Evolutionary conservation across 371 early-diverging fungal genomes (phyloP).

Genomic region (Syncephalastrum racemosum): DNA sequence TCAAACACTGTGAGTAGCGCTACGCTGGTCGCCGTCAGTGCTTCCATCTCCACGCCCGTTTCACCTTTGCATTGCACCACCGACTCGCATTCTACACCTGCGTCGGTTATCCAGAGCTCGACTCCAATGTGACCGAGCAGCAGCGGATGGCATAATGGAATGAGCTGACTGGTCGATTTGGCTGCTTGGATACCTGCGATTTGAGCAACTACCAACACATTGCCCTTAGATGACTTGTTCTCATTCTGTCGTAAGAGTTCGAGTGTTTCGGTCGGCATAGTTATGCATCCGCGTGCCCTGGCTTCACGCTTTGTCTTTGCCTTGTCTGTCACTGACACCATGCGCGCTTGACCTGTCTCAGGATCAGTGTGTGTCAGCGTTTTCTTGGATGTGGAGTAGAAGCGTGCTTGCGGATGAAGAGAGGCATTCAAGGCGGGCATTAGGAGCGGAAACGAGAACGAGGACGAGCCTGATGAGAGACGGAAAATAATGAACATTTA

Average conservation of each 20-base stretch:
- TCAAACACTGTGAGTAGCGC: constrained; percentile 80
- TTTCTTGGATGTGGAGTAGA: background rate
- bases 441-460: background rate
- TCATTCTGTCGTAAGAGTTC: constrained; percentile 57
- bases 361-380: constrained; percentile 76
- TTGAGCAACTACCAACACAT: constrained; percentile 85
- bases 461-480: background rate
- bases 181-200: constrained; percentile 93
- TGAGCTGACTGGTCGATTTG: constrained; percentile 77
- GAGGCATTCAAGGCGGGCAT: background rate
- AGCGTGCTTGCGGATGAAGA: background rate
- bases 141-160: constrained; percentile 91
- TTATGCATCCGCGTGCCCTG: constrained; percentile 67
- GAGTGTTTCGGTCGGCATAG: constrained; percentile 62
- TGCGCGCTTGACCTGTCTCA: constrained; percentile 69
- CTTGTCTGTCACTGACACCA: constrained; percentile 85
- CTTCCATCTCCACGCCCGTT: constrained; percentile 96
- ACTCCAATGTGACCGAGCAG: constrained; percentile 71
- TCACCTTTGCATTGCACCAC: constrained; percentile 74
- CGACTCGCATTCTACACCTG: constrained; percentile 55
- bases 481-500: background rate
- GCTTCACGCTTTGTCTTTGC: constrained; percentile 68
- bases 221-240: constrained; percentile 65
- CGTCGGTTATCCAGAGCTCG: constrained; percentile 52
- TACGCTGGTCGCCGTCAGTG: constrained; percentile 78